phyloP scores from a whole-genome alignment of 306 rosid species.

The Casuarina cunninghamiana region DNA sequence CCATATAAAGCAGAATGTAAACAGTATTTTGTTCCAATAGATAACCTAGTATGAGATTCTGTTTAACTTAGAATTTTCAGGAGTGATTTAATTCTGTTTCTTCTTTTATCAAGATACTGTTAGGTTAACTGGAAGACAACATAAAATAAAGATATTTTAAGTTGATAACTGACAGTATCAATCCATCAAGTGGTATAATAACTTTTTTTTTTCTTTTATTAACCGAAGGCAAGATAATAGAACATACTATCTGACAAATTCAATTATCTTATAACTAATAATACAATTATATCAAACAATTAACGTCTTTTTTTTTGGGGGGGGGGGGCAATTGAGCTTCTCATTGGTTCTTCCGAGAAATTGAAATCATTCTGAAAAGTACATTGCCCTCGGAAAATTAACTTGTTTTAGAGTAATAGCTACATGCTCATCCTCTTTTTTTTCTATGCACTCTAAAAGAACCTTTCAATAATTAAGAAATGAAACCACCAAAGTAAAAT shows the following conservation, averaged over 20 bases:
- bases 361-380: not conserved
- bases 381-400: not conserved
- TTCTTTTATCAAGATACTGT: not conserved
- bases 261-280: not conserved
- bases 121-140: not conserved
- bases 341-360: not conserved
- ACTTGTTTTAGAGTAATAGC: not conserved
- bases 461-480: not conserved
- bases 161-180: not conserved
- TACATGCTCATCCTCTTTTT: not conserved
- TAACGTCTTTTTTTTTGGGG: not conserved
- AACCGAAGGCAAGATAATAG: not conserved
- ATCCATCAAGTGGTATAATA: not conserved
- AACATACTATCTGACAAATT: too few species aligned
- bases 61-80: not conserved
- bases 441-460: not conserved
- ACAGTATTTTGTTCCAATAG: not conserved
- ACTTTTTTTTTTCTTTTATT: too few species aligned
- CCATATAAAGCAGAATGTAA: conserved; percentile 14
- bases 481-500: not conserved
- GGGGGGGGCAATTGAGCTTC: not conserved
- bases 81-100: not conserved
- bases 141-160: not conserved
- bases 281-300: not conserved
- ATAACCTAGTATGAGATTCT: not conserved